Conservation (phyloP, 257 asterid species). For the Verbena officinalis region DNA sequence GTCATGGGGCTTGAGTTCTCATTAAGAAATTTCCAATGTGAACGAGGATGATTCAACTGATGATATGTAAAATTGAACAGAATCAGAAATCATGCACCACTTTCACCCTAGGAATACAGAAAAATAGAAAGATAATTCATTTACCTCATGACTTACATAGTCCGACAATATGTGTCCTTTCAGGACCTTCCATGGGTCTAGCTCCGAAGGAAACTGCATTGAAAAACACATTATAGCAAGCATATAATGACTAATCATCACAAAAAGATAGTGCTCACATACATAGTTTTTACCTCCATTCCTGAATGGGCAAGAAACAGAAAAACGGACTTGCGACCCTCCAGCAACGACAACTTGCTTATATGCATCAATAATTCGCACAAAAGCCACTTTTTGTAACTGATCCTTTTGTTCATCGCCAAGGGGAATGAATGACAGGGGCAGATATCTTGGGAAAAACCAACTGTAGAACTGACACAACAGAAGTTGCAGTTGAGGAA, state of each 20-base stretch:
- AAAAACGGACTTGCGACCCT: slow-evolving; percentile 78
- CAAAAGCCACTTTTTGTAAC: slow-evolving; percentile 69
- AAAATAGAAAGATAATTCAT: slow-evolving; percentile 9
- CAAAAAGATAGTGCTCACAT: slow-evolving; percentile 27
- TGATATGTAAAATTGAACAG: slow-evolving; percentile 22
- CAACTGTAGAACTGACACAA: slow-evolving; percentile 51
- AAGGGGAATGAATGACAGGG: slow-evolving; percentile 70
- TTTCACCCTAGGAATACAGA: slow-evolving; percentile 16
- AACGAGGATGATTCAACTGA: slow-evolving; percentile 5
- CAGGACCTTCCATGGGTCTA: slow-evolving; percentile 86
- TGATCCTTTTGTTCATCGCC: slow-evolving; percentile 79
- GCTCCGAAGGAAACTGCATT: slow-evolving; percentile 83
- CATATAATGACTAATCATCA: slow-evolving; percentile 31
- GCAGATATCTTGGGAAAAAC: slow-evolving; percentile 91
- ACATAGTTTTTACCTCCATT: slow-evolving; percentile 64
- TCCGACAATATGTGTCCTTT: slow-evolving; percentile 77
- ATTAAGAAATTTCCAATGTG: slow-evolving; percentile 19
- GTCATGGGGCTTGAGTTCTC: slow-evolving; percentile 10
- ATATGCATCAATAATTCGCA: slow-evolving; percentile 86
- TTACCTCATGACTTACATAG: slow-evolving; percentile 89
- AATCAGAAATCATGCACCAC: slow-evolving; percentile 15
- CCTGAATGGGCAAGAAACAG: slow-evolving; percentile 86
- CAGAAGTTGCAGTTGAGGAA: slow-evolving; percentile 68
- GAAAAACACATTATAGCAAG: slow-evolving; percentile 35
- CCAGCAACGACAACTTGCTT: slow-evolving; percentile 82